Conservation (phyloP, 1,139 yeast species). For the Kurtzmaniella quercitrusa region DNA sequence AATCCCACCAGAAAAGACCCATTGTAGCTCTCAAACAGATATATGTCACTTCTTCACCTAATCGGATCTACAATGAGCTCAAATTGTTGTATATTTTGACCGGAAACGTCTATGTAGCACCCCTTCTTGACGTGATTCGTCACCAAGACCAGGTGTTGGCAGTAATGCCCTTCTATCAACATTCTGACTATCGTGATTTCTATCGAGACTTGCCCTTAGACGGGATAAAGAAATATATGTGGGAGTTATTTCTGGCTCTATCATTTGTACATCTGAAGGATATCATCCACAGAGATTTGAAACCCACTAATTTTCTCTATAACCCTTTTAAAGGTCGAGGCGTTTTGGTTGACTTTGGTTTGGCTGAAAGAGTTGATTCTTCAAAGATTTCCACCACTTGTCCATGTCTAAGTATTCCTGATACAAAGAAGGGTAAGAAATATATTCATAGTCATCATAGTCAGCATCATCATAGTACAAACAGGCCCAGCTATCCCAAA, state of each 20-base stretch:
- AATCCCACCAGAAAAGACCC: slow-evolving; percentile 34
- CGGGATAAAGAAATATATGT: slow-evolving; percentile 78
- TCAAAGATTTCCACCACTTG: slow-evolving; percentile 7
- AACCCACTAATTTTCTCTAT: slow-evolving; percentile 84
- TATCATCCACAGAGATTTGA: slow-evolving; percentile 84
- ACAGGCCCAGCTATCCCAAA: slow-evolving; percentile 68
- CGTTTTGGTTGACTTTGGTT: slow-evolving; percentile 86
- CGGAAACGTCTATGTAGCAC: slow-evolving; percentile 78
- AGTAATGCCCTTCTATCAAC: slow-evolving; percentile 86
- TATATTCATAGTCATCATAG: slow-evolving; percentile 29
- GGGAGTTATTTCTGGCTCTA: slow-evolving; percentile 72
- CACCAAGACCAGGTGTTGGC: slow-evolving; percentile 90
- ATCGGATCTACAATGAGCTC: slow-evolving; percentile 82
- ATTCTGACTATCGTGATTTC: slow-evolving; percentile 84
- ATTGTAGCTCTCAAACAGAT: slow-evolving; percentile 90
- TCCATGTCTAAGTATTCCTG: slow-evolving; percentile 12
- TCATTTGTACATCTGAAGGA: slow-evolving; percentile 71
- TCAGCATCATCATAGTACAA: slow-evolving; percentile 26
- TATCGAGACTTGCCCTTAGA: slow-evolving; percentile 73
- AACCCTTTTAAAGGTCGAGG: slow-evolving; percentile 75
- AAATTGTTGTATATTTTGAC: slow-evolving; percentile 64
- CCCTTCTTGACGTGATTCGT: slow-evolving; percentile 81
- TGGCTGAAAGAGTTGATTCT: slow-evolving; percentile 57
- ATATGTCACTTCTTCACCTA: slow-evolving; percentile 93
- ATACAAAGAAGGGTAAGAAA: slow-evolving; percentile 5